phyloP scores from a whole-genome alignment of 768 basidiomycete genomes.

The Tephrocybe sp. region DNA sequence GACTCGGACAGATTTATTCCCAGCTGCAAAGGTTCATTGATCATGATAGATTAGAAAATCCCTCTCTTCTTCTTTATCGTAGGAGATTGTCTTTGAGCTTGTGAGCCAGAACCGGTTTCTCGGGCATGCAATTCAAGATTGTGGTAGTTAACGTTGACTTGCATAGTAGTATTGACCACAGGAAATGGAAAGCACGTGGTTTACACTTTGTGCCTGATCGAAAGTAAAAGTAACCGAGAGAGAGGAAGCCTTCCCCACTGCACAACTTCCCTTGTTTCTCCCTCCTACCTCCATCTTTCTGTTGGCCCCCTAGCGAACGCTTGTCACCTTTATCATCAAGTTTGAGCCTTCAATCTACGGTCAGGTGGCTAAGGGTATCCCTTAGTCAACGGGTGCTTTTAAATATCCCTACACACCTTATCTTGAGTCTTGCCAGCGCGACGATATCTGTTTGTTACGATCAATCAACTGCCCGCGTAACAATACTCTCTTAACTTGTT shows the following conservation, averaged over 20 bases:
- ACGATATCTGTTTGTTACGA: background rate
- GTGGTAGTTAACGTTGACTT: background rate
- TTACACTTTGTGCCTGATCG: constrained; percentile 13
- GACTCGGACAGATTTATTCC: no score
- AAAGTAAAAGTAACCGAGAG: constrained; percentile 14
- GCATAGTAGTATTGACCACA: background rate
- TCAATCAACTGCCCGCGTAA: background rate
- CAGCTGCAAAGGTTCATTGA: no score
- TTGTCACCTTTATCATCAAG: background rate
- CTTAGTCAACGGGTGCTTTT: background rate
- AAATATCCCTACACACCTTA: constrained; percentile 5
- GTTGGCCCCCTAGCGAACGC: background rate
- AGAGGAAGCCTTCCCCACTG: constrained; percentile 13
- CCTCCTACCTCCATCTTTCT: background rate
- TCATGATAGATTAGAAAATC: no score
- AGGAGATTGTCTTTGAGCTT: no score
- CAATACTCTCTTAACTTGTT: background rate
- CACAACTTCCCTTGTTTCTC: background rate
- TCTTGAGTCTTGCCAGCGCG: constrained; percentile 2
- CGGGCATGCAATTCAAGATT: no score
- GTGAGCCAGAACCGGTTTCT: no score
- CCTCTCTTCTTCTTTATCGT: no score
- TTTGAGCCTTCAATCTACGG: background rate
- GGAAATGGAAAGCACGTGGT: constrained; percentile 8
- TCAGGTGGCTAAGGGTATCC: background rate